Conservation (phyloP, 257 asterid genomes). For the Solanum piurae region DNA sequence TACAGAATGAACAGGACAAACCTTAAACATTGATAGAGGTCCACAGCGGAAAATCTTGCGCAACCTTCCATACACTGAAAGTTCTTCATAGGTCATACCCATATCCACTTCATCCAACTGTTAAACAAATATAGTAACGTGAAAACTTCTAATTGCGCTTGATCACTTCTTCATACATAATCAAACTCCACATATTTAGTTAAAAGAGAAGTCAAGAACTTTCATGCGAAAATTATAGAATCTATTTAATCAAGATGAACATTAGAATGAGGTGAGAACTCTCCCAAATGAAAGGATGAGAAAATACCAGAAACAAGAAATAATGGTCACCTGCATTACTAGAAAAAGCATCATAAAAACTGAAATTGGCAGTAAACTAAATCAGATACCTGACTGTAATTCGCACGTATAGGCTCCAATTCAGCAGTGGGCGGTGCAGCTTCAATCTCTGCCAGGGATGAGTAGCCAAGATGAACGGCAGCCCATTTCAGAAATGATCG, state of each 20-base stretch:
- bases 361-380: background rate
- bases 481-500: constrained; percentile 83
- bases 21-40: constrained; percentile 97
- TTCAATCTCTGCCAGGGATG: constrained; percentile 80
- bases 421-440: constrained; percentile 98
- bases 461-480: constrained; percentile 71
- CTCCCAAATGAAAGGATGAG: background rate
- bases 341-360: background rate
- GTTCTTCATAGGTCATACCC: constrained; percentile 96
- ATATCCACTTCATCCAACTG: constrained; percentile 97
- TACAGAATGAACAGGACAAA: constrained; percentile 6
- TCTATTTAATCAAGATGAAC: background rate
- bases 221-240: background rate
- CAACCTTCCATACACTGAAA: constrained; percentile 82
- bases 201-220: background rate
- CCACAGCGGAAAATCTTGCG: constrained; percentile 94
- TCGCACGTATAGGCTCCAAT: constrained; percentile 68
- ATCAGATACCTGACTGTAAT: constrained; percentile 70
- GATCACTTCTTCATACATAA: background rate
- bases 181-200: background rate
- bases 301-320: background rate
- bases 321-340: background rate
- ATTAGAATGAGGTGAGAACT: background rate
- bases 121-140: background rate
- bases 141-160: background rate